phyloP scores from a whole-genome alignment of 2,329 filamentous ascomycete species.

The Knoxdaviesia capensis region DNA sequence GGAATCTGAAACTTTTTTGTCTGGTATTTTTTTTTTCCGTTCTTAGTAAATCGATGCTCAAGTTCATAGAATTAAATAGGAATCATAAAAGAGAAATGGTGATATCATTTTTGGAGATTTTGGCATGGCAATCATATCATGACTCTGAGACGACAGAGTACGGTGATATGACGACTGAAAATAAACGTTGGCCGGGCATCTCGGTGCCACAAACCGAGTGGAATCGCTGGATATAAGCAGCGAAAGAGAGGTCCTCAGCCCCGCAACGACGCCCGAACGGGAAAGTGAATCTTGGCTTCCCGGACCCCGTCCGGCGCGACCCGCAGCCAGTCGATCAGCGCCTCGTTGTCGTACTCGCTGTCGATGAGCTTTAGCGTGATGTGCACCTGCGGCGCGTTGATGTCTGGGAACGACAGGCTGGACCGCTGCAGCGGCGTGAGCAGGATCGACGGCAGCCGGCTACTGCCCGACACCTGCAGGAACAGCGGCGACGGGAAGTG shows the following conservation, averaged over 20 bases:
- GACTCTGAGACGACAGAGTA: too few species aligned
- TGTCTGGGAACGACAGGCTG: conserved; percentile 18
- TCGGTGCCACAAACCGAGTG: too few species aligned
- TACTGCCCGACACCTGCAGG: conserved; percentile 32
- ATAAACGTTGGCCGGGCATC: too few species aligned
- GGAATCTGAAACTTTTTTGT: not conserved
- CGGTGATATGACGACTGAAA: too few species aligned
- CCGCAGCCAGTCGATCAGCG: conserved; percentile 37
- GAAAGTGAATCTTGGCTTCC: conserved; percentile 33
- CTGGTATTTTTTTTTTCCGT: not conserved
- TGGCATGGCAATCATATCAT: too few species aligned
- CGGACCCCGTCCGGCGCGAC: conserved; percentile 35
- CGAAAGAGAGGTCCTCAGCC: not conserved
- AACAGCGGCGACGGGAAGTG: conserved; percentile 33
- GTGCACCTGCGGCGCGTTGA: conserved; percentile 25
- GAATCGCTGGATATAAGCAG: too few species aligned
- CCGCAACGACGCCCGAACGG: conserved; percentile 13
- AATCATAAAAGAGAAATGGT: not conserved
- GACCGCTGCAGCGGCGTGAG: conserved; percentile 27
- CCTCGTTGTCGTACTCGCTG: conserved; percentile 28
- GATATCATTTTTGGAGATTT: too few species aligned
- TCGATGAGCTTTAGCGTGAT: conserved; percentile 30
- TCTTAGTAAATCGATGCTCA: not conserved
- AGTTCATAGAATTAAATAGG: not conserved
- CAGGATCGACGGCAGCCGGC: conserved; percentile 33